Base-by-base conservation (phyloP, 1,284 basidiomycete species). In the Wolfiporia cocos region DNA sequence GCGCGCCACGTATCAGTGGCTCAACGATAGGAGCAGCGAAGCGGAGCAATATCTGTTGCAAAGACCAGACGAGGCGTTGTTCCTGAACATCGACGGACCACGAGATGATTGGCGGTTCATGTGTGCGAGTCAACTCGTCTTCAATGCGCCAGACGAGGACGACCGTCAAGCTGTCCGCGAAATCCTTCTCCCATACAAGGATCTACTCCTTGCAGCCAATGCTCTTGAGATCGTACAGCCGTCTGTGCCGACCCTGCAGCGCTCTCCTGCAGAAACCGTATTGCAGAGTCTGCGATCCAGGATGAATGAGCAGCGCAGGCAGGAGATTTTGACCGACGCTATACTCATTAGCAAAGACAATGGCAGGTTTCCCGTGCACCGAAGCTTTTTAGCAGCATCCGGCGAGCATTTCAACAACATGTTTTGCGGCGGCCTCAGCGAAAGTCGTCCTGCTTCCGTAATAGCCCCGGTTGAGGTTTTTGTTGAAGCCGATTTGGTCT, bases 11-110 rank as follows among this genome's bases (percentile, higher is more conserved):
- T 71, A 70, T 47, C 15, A 51, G 15, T 70, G 64, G 64, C 58
- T 70, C 14, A 48, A 62, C 26, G 46, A 55, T 5, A 52, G 61
- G 21, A 41, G 43, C 5, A 43, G 46, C 4, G 58, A 56, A 14
- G 52, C 52, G 11, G 30, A 21, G 17, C 20, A 6, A 5, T 34
- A 22, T 31, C 23, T 53, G 23, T 21, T 39, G 5, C 14, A 7
- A 3, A 32, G 23, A 20, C 11, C 35, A 29, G 44, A 19, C 17
- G 49, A 59, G 6, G 34, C 40, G 0, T 41, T 69, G 2, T 71
- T 70, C 52, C 55, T 72, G 43, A 72, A 71, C 43, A 61, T 70
- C 17, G 55, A 64, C 26, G 49, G 65, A 47, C 55, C 65, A 9
- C 9, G 18, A 7, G 34, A 40, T 1, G 34, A 38, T 4, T 67